A percentile compares a stretch with the other conserved stretches of the same genome.
Conservation (phyloP, 2,329 filamentous ascomycete genomes). For the Cryphonectria naterciae region DNA sequence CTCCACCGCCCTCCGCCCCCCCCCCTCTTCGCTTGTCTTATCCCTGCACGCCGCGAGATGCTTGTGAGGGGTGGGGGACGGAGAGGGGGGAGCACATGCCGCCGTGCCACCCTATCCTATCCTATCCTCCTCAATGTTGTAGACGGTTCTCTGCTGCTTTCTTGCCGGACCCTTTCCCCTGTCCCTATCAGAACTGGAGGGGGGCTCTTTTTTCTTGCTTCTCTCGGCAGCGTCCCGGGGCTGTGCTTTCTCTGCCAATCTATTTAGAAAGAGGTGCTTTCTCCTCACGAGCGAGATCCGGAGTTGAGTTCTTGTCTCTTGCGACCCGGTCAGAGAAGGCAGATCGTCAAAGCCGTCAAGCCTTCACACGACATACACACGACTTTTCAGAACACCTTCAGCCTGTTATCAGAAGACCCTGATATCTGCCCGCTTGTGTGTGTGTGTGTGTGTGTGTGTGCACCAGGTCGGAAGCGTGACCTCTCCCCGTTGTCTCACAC, state of each 20-base stretch:
- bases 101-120: neutral
- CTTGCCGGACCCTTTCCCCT: neutral
- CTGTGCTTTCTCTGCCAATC: neutral
- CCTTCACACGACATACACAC: neutral
- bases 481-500: slow-evolving; percentile 23
- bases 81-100: neutral
- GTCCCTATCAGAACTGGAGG: neutral
- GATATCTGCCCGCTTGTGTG: slow-evolving; percentile 1
- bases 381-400: neutral
- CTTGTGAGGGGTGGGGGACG: neutral
- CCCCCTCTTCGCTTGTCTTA: neutral
- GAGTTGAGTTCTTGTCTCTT: neutral
- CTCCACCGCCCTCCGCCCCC: neutral
- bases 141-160: neutral
- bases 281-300: neutral
- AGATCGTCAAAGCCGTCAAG: neutral
- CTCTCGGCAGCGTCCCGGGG: neutral
- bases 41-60: neutral
- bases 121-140: neutral
- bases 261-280: neutral
- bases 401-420: neutral
- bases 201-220: neutral
- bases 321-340: neutral
- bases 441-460: neutral
- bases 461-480: slow-evolving; percentile 22